Percentiles rank a stretch among this genome's conserved stretches.
phyloP scores from a whole-genome alignment of 352 stramenopile species.

The Phytopythium ostracodes region DNA sequence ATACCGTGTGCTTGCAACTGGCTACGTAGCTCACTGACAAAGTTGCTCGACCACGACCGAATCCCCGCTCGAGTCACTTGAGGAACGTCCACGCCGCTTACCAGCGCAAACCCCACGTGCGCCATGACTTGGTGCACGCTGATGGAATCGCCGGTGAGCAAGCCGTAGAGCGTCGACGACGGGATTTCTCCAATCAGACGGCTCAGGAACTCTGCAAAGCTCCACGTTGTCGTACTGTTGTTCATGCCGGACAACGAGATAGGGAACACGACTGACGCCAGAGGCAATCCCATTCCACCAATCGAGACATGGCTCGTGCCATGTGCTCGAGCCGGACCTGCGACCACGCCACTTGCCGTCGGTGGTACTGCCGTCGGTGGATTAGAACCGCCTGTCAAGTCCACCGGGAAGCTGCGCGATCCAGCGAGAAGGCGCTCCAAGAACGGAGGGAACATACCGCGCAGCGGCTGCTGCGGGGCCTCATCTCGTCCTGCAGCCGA shows the following conservation, averaged over 20 bases:
- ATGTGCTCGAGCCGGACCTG: slow-evolving; percentile 8
- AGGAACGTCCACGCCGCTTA: slow-evolving; percentile 60
- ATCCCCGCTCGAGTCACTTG: slow-evolving; percentile 49
- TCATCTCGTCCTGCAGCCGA: neutral
- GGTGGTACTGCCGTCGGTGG: neutral
- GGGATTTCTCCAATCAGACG: slow-evolving; percentile 43
- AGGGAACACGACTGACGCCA: slow-evolving; percentile 53
- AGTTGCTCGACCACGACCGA: slow-evolving; percentile 45
- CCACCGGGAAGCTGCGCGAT: slow-evolving; percentile 14
- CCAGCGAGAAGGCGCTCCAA: neutral
- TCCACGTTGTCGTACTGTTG: slow-evolving; percentile 47
- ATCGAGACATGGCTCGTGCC: slow-evolving; percentile 26
- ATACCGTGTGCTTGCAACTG: slow-evolving; percentile 36
- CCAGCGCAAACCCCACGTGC: slow-evolving; percentile 51
- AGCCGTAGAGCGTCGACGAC: slow-evolving; percentile 43
- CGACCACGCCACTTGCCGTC: neutral
- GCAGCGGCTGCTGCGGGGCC: neutral
- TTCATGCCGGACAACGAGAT: slow-evolving; percentile 41
- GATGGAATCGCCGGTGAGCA: slow-evolving; percentile 40
- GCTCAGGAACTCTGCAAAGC: slow-evolving; percentile 50
- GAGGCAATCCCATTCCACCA: slow-evolving; percentile 26
- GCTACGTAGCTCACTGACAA: slow-evolving; percentile 39
- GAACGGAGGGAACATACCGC: slow-evolving; percentile 4
- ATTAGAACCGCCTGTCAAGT: slow-evolving; percentile 9
- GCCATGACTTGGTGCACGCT: slow-evolving; percentile 54